Evolutionary conservation across 139 green algal species (phyloP).

Genomic region (Chlorella ohadii): DNA sequence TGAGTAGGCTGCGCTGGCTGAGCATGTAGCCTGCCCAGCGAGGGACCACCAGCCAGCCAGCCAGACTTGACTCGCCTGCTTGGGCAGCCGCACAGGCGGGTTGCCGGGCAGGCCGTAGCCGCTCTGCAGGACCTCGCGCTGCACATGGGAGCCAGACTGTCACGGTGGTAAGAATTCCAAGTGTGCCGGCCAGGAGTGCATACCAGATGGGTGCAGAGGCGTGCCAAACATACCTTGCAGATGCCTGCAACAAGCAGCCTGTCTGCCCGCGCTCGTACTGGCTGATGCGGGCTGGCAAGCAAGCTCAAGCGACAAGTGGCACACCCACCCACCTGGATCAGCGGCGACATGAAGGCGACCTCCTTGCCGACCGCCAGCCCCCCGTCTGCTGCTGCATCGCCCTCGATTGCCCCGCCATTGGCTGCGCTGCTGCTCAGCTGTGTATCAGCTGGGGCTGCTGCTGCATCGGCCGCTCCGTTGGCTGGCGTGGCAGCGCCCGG

Average conservation of each 20-base stretch:
- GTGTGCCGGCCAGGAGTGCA: too few species aligned
- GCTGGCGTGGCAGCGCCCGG: neutral
- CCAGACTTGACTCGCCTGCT: slow-evolving; percentile 54
- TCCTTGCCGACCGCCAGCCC: neutral
- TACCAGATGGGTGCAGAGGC: too few species aligned
- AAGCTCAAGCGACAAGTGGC: too few species aligned
- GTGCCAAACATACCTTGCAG: too few species aligned
- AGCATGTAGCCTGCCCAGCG: too few species aligned
- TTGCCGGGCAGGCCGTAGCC: slow-evolving; percentile 42
- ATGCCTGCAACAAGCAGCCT: too few species aligned
- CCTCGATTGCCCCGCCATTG: neutral
- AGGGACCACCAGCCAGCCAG: neutral
- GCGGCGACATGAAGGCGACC: slow-evolving; percentile 54
- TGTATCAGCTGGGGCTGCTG: neutral
- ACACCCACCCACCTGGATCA: slow-evolving; percentile 49
- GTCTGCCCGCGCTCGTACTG: too few species aligned
- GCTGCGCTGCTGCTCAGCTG: neutral
- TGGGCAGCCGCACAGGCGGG: slow-evolving; percentile 62
- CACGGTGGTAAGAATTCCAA: too few species aligned
- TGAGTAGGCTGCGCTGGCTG: too few species aligned
- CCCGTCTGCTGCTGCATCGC: neutral
- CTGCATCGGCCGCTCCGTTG: neutral
- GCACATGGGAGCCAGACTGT: neutral
- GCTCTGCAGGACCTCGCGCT: slow-evolving; percentile 58
- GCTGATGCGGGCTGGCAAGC: too few species aligned